Evolutionary conservation across 139 green algal species (phyloP).

Genomic region (Chlamydomonas incerta): DNA sequence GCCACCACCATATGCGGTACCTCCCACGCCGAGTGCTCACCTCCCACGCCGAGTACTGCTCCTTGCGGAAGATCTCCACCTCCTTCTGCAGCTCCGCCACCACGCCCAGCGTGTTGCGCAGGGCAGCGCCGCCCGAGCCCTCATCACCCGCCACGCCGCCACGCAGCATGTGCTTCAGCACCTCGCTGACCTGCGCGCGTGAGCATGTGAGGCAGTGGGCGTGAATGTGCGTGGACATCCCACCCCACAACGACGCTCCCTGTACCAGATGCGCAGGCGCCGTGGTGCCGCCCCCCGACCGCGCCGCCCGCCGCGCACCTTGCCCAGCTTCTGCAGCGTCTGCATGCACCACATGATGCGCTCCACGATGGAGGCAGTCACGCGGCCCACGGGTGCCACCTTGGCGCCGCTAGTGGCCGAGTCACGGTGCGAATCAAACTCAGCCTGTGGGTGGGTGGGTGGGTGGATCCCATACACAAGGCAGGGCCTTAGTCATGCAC

Average conservation of each 20-base stretch:
- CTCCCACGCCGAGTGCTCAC: no score
- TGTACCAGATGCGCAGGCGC: no score
- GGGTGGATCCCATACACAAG: no score
- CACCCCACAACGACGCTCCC: no score
- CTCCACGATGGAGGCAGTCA: conserved; percentile 38
- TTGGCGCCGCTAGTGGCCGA: background rate
- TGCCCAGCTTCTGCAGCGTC: conserved; percentile 41
- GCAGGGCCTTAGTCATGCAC: no score
- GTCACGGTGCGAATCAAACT: conserved; percentile 57
- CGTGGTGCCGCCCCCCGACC: no score
- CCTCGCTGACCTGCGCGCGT: conserved; percentile 9
- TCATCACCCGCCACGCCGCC: background rate
- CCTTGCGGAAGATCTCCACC: conserved; percentile 56
- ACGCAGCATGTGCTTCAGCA: conserved; percentile 52
- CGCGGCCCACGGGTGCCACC: conserved; percentile 11
- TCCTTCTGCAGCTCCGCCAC: conserved; percentile 57
- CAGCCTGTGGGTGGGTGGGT: conserved; percentile 44
- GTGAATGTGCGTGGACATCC: no score
- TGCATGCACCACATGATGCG: conserved; percentile 53
- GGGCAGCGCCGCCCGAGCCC: conserved; percentile 16
- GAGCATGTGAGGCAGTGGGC: background rate
- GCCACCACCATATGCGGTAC: no score
- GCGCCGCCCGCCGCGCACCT: conserved; percentile 7
- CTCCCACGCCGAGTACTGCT: conserved; percentile 37
- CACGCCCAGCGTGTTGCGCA: conserved; percentile 60